Evolutionary conservation across 2,329 filamentous ascomycete genomes (phyloP).

Genomic region (Ilyonectria robusta): DNA sequence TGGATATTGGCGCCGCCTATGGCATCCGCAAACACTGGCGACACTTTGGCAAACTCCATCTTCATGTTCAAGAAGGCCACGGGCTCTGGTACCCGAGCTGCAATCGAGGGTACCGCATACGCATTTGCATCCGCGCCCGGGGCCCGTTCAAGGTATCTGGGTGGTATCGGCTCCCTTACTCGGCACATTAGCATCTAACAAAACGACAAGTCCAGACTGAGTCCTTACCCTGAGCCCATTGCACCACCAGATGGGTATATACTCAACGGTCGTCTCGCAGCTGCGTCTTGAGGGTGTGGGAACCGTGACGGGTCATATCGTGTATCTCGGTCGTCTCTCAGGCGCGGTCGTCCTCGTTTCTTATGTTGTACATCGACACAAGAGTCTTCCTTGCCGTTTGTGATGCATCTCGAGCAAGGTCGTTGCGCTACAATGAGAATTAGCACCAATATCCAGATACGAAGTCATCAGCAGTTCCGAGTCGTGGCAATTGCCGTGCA

Average conservation of each 20-base stretch:
- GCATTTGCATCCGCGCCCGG: slow-evolving; percentile 64
- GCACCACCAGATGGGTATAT: slow-evolving; percentile 64
- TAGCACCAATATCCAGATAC: slow-evolving; percentile 44
- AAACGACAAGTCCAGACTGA: slow-evolving; percentile 61
- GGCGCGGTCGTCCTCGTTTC: slow-evolving; percentile 82
- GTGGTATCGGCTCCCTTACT: slow-evolving; percentile 61
- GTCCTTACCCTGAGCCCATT: slow-evolving; percentile 61
- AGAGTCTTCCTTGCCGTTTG: slow-evolving; percentile 84
- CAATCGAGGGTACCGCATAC: slow-evolving; percentile 61
- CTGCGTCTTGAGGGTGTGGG: slow-evolving; percentile 61
- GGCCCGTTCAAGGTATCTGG: slow-evolving; percentile 67
- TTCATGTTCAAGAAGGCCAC: slow-evolving; percentile 72
- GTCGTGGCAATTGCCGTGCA: slow-evolving; percentile 4
- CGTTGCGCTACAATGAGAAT: slow-evolving; percentile 71
- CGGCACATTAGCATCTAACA: slow-evolving; percentile 67
- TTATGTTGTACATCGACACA: slow-evolving; percentile 91
- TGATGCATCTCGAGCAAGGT: slow-evolving; percentile 83
- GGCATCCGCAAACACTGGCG: slow-evolving; percentile 68
- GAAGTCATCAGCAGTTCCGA: background rate
- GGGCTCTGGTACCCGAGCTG: slow-evolving; percentile 62
- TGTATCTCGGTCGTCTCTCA: slow-evolving; percentile 79
- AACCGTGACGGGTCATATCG: slow-evolving; percentile 69
- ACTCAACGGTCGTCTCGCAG: slow-evolving; percentile 64
- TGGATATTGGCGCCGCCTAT: slow-evolving; percentile 64
- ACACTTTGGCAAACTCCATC: slow-evolving; percentile 71